Base-by-base conservation (phyloP, 2,329 filamentous ascomycete species). In the Blumeriella jaapii region DNA sequence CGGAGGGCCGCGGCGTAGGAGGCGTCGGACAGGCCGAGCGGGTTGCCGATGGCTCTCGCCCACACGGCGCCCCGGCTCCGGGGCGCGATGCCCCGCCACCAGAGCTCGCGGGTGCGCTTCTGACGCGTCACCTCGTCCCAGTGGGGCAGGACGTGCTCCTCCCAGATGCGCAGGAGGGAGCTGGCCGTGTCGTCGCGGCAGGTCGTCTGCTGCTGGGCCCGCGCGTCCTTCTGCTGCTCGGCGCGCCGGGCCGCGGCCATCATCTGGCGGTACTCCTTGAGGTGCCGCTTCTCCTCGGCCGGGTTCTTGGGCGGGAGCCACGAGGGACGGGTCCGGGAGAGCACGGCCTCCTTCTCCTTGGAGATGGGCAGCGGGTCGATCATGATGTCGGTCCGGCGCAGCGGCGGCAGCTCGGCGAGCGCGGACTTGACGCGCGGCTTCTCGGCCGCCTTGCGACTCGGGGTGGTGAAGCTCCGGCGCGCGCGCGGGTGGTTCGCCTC, bases 281-380 rank as follows among this genome's bases (percentile, higher is more conserved):
- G 56, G 58, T 98, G 91, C 47, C 78, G 79, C 55, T 74, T 82
- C 61, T 98, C 91, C 58, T 98, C 91, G 35, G 82, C 82, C 2
- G 85, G 87, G 46, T 91, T 78, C 60, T 91, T 91, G 1, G 83
- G 83, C 1, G 84, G 83, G 2, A 91, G 64, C 84, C 84, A 91
- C 1, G 81, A 86, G 0, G 83, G 83, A 23, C 83, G 69, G 2
- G 83, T 91, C 12, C 84, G 69, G 15, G 81, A 85, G 14, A 91
- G 64, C 2, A 87, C 82, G 3, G 82, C 82, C 52, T 89, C 82
- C 56, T 91, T 91, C 59, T 91, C 83, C 56, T 83, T 86, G 29
- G 82, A 89, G 17, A 87, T 75, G 11, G 83, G 83, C 22, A 91
- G 63, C 3, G 83, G 83, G 50, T 91, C 83, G 42, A 89, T 84